Evolutionary conservation across 148 eudicot genomes (phyloP), one percentile per base, ranked within the genome.

Genomic region (Rhododendron mucronatum): DNA sequence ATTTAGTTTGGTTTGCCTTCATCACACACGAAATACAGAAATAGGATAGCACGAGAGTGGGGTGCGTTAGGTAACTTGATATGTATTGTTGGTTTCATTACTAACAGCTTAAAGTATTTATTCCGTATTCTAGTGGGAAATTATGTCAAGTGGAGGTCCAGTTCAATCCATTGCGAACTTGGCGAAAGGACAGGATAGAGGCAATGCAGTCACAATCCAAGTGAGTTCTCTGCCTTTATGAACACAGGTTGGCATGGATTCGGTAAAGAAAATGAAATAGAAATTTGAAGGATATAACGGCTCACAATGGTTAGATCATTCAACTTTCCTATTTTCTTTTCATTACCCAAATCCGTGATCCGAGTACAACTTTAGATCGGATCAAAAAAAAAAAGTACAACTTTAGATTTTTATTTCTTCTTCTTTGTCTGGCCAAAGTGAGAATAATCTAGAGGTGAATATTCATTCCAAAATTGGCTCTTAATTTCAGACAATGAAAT

Each of bases 131-230:
- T 87, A 96, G 99, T 96, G 99, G 99, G 99, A 96, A 59, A 86
- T 90, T 45, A 91, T 91, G 94, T 90, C 93, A 78, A 91, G 85
- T 75, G 96, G 93, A 85, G 92, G 91, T 84, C 91, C 90, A 55
- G 93, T 91, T 51, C 93, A 94, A 59, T 86, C 93, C 77, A 87
- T 93, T 47, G 97, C 91, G 26, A 96, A 91, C 92, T 88, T 96
- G 85, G 91, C 98, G 41, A 95, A 96, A 91, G 99, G 98, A 67
- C 95, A 96, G 84, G 95, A 94, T 84, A 87, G 95, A 14, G 98
- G 98, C 77, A 97, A 97, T 80, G 90, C 95, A 81, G 98, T 92
- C 78, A 88, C 93, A 12, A 84, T 92, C 86, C 96, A 93, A 90
- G 98, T 97, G 85, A 94, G 92, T 83, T 78, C 41, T 83, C 67